A percentile compares a stretch with the other conserved stretches of the same genome.
Evolutionary conservation across 225 moss, liverwort and hornwort species (phyloP).

Genomic region (Marchantia paleacea): DNA sequence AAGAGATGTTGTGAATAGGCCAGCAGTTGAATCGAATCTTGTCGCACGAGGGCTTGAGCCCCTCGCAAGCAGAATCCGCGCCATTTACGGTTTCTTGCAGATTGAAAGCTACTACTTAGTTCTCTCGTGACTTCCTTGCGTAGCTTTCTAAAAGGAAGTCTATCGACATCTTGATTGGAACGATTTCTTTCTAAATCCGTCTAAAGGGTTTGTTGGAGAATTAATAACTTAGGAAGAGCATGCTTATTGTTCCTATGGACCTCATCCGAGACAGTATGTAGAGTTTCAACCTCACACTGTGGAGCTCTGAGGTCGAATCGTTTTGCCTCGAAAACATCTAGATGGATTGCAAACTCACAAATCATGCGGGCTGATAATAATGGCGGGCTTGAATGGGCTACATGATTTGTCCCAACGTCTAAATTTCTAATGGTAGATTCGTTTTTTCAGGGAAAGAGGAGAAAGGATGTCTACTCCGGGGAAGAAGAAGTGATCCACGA

Average conservation of each 20-base stretch:
- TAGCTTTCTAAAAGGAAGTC: not conserved
- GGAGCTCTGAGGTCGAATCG: not conserved
- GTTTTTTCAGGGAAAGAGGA: constrained; percentile 44
- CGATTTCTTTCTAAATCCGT: not conserved
- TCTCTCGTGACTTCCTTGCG: not conserved
- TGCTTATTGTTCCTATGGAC: too few species aligned
- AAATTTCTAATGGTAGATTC: not conserved
- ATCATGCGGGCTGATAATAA: not conserved
- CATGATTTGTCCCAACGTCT: not conserved
- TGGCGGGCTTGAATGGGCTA: not conserved
- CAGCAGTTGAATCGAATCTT: not conserved
- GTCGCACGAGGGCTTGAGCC: not conserved
- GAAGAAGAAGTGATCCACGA: constrained; percentile 43
- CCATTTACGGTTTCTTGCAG: not conserved
- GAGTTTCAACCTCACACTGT: not conserved
- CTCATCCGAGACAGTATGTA: too few species aligned
- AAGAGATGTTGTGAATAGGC: not conserved
- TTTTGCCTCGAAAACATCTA: not conserved
- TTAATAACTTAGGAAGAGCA: too few species aligned
- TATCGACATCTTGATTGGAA: not conserved
- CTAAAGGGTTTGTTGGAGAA: too few species aligned
- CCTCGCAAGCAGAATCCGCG: not conserved
- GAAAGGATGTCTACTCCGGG: constrained; percentile 28
- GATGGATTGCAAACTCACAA: not conserved
- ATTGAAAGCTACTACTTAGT: not conserved